Percentiles rank a stretch among this genome's conserved stretches.
Conservation (phyloP, 306 rosid species). For the Acacia melanoxylon region DNA sequence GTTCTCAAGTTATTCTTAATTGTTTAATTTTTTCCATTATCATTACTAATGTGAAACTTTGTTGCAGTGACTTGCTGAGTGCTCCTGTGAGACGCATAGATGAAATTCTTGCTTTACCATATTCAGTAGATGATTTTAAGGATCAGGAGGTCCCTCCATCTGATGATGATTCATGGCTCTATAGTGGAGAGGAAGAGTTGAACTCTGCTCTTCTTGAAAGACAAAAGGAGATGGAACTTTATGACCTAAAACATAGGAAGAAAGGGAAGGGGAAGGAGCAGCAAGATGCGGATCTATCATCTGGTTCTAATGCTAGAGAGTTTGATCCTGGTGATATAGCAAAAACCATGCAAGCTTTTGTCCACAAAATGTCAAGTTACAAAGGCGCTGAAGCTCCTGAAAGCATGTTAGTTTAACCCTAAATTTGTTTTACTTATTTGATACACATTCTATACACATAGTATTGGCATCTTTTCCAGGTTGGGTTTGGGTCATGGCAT, state of each 20-base stretch:
- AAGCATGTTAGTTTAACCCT: conserved; percentile 55
- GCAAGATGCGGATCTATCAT: conserved; percentile 43
- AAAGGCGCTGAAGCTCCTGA: conserved; percentile 90
- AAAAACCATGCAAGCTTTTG: conserved; percentile 80
- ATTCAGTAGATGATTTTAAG: conserved; percentile 64
- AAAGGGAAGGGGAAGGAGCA: conserved; percentile 61
- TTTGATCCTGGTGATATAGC: conserved; percentile 73
- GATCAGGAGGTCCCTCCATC: conserved; percentile 71
- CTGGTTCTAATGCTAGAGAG: conserved; percentile 52
- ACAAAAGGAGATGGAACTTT: conserved; percentile 83
- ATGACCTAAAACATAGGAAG: conserved; percentile 60
- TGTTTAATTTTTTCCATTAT: conserved; percentile 12
- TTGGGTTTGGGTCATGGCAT: conserved; percentile 12
- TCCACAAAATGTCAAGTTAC: conserved; percentile 76
- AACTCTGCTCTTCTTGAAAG: conserved; percentile 79
- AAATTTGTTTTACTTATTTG: conserved; percentile 10
- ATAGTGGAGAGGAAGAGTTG: conserved; percentile 83
- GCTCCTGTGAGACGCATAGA: conserved; percentile 88
- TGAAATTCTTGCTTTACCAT: conserved; percentile 73
- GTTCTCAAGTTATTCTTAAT: not conserved
- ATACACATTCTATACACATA: conserved; percentile 13
- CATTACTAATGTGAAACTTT: conserved; percentile 25
- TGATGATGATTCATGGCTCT: conserved; percentile 88
- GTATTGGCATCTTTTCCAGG: not conserved
- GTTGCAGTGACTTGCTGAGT: conserved; percentile 76